Evolutionary conservation across 2,329 filamentous ascomycete species (phyloP), one percentile per base, ranked within the genome.

Genomic region (Onygena corvina): DNA sequence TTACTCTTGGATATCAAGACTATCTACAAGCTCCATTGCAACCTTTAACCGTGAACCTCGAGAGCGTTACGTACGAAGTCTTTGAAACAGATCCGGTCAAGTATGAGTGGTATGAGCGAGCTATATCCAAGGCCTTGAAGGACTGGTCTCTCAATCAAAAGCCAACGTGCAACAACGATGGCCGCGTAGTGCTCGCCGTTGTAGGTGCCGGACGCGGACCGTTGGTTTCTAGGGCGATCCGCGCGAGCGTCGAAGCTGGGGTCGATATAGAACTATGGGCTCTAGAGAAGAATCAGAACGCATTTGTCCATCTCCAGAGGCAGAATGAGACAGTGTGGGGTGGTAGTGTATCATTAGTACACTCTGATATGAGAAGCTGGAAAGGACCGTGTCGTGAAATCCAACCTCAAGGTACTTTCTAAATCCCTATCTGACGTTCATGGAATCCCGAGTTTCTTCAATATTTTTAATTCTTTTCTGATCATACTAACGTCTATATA

Each of bases 41-140:
- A 64, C 92, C 92, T 0, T 74, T 98, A 11, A 90, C 90, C 0
- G 92, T 98, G 65, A 98, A 98, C 58, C 75, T 98, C 11, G 93
- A 98, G 64, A 94, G 88, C 42, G 85, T 94, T 35, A 98, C 92
- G 0, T 98, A 98, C 65, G 92, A 98, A 63, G 90, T 96, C 1
- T 98, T 98, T 60, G 92, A 98, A 65, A 93, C 93, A 57, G 93
- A 98, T 56, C 92, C 92, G 0, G 85, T 98, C 68, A 98, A 98
- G 67, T 98, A 98, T 64, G 81, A 88, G 55, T 93, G 90, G 75
- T 98, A 98, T 63, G 88, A 96, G 64, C 74, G 76, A 40, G 92
- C 92, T 11, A 83, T 93, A 50, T 78, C 79, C 3, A 79, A 85
- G 55, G 90, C 92, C 0, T 73, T 98, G 53, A 74, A 71, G 9